Conservation (phyloP, 257 asterid species). For the Striga asiatica region DNA sequence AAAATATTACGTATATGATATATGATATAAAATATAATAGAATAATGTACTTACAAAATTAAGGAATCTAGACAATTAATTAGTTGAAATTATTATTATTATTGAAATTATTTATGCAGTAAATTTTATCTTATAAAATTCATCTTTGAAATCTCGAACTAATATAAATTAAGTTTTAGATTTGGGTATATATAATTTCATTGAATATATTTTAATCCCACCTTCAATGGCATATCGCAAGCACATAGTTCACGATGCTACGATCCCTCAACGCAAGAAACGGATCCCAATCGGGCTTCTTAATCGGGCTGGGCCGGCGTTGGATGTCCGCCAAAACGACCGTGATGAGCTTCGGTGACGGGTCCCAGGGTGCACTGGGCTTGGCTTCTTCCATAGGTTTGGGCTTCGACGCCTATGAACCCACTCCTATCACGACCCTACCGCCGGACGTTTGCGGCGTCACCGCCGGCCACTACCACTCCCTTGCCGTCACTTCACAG, state of each 20-base stretch:
- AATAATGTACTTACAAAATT: too few relatives aligned
- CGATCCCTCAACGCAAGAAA: slow-evolving; percentile 17
- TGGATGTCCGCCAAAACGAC: slow-evolving; percentile 40
- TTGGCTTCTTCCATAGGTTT: slow-evolving; percentile 36
- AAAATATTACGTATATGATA: too few relatives aligned
- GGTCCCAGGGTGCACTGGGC: slow-evolving; percentile 79
- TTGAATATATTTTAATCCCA: too few relatives aligned
- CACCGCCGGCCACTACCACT: slow-evolving; percentile 89
- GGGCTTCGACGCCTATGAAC: slow-evolving; percentile 75
- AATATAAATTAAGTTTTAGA: too few relatives aligned
- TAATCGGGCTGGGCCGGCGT: slow-evolving; percentile 35
- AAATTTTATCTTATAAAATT: too few relatives aligned
- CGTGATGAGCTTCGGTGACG: slow-evolving; percentile 90
- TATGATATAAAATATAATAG: too few relatives aligned
- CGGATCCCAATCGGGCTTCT: slow-evolving; percentile 12
- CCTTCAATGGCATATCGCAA: too few relatives aligned
- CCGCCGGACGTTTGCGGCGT: slow-evolving; percentile 54
- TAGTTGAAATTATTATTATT: too few relatives aligned
- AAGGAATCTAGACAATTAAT: too few relatives aligned
- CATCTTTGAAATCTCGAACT: too few relatives aligned
- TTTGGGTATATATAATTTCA: too few relatives aligned
- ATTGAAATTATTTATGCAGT: too few relatives aligned
- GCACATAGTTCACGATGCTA: neutral
- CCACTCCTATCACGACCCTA: slow-evolving; percentile 57
- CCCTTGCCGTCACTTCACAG: slow-evolving; percentile 73